Evolutionary conservation across 2,329 filamentous ascomycete genomes (phyloP).

Genomic region (Fusarium succisae): DNA sequence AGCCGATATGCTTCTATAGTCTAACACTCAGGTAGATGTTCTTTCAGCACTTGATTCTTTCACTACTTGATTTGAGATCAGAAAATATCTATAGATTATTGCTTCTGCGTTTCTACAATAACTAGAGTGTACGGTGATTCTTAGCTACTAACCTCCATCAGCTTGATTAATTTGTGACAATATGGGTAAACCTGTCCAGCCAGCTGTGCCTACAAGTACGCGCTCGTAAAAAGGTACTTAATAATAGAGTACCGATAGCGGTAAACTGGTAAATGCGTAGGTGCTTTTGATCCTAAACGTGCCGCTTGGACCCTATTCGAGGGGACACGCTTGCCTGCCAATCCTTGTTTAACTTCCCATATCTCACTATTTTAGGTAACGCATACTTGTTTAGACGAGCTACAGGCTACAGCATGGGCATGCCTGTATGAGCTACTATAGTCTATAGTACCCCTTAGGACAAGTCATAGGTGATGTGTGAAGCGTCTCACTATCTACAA

Average conservation of each 20-base stretch:
- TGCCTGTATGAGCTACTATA: background rate
- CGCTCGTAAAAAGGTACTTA: background rate
- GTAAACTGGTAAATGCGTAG: background rate
- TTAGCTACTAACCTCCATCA: background rate
- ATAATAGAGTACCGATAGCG: background rate
- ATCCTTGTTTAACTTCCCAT: background rate
- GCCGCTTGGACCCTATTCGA: background rate
- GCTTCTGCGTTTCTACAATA: too few relatives aligned
- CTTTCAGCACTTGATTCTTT: background rate
- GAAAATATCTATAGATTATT: background rate
- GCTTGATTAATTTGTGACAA: background rate
- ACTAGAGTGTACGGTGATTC: background rate
- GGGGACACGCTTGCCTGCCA: background rate
- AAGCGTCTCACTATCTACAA: background rate
- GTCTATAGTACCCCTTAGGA: too few relatives aligned
- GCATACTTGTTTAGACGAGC: background rate
- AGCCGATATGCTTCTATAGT: background rate
- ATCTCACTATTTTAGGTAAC: background rate
- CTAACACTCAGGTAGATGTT: background rate
- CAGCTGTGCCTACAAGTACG: background rate
- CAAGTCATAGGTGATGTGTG: background rate
- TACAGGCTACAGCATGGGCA: background rate
- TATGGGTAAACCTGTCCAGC: background rate
- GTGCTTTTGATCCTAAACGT: background rate
- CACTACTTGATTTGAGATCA: background rate